Conservation (phyloP, 2,329 filamentous ascomycete species). For the Paecilomyces dactylethromorphus region DNA sequence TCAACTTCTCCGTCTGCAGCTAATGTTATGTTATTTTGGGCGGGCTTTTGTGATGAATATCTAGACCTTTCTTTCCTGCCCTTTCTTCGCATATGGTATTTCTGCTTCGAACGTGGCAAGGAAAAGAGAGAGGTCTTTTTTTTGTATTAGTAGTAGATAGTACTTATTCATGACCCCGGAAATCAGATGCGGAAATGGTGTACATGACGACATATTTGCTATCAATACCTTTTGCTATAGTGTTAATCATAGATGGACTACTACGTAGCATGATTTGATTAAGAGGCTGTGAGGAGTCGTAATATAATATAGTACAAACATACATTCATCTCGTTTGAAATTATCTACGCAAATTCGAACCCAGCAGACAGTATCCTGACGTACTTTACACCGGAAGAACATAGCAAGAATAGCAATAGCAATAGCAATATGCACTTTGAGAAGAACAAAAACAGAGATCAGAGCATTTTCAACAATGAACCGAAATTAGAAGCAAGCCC, state of each 20-base stretch:
- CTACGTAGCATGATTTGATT: too few relatives aligned
- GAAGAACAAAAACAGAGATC: not conserved
- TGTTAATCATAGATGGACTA: too few relatives aligned
- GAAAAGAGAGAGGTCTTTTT: too few relatives aligned
- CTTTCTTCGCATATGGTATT: not conserved
- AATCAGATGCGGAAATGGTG: too few relatives aligned
- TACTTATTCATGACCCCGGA: too few relatives aligned
- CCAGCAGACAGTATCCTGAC: not conserved
- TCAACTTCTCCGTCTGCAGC: not conserved
- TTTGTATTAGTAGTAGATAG: too few relatives aligned
- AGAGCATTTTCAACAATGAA: not conserved
- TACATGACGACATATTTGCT: too few relatives aligned
- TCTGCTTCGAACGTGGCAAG: too few relatives aligned
- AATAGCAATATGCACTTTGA: not conserved
- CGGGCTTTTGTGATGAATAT: too few relatives aligned
- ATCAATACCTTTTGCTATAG: too few relatives aligned
- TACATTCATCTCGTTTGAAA: not conserved
- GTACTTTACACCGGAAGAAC: not conserved
- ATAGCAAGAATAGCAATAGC: not conserved
- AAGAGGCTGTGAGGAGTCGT: too few relatives aligned
- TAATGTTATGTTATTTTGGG: not conserved
- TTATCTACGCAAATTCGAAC: not conserved
- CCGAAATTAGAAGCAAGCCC: not conserved
- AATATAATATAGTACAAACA: not conserved
- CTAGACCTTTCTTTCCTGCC: not conserved